These are phyloP conservation scores for Juncus inflexus DNA, from an alignment of 176 grass and related monocot genomes.

Conservation along the genomic window DNA sequence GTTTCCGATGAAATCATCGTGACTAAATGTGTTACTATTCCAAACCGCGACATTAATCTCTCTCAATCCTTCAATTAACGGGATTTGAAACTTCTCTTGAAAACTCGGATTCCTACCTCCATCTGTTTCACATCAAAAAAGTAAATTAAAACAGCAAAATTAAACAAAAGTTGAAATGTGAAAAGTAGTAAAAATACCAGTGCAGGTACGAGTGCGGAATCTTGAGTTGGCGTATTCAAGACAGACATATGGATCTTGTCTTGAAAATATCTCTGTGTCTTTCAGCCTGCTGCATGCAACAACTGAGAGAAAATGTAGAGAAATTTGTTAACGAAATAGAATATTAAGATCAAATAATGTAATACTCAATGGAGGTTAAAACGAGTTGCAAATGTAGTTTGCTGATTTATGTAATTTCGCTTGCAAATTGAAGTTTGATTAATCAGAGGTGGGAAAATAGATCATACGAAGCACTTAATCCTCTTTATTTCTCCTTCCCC, in stretches of 20 bases:
- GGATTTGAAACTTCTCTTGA: constrained; percentile 75
- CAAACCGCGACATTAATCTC: constrained; percentile 51
- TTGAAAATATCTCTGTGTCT: constrained; percentile 78
- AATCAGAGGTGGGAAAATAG: too few relatives aligned
- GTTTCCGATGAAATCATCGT: constrained; percentile 68
- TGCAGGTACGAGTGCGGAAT: constrained; percentile 73
- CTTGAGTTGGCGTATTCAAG: constrained; percentile 70
- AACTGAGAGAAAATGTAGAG: constrained; percentile 27
- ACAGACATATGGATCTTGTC: constrained; percentile 88
- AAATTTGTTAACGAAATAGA: not conserved
- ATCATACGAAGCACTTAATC: not conserved
- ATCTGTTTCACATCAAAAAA: constrained; percentile 33
- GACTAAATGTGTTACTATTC: constrained; percentile 78
- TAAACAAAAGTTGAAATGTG: not conserved
- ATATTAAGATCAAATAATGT: not conserved
- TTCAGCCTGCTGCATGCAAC: constrained; percentile 66
- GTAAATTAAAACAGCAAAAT: constrained; percentile 7
- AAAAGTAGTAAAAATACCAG: constrained; percentile 34
- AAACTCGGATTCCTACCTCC: constrained; percentile 75
- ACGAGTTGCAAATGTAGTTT: not conserved
- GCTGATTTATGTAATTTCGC: not conserved
- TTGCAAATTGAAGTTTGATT: not conserved
- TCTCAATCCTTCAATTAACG: constrained; percentile 73
- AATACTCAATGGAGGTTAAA: not conserved
- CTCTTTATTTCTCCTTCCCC: not conserved